Evolutionary conservation across 2,329 filamentous ascomycete genomes (phyloP).

Genomic region (Purpureocillium takamizusanense): DNA sequence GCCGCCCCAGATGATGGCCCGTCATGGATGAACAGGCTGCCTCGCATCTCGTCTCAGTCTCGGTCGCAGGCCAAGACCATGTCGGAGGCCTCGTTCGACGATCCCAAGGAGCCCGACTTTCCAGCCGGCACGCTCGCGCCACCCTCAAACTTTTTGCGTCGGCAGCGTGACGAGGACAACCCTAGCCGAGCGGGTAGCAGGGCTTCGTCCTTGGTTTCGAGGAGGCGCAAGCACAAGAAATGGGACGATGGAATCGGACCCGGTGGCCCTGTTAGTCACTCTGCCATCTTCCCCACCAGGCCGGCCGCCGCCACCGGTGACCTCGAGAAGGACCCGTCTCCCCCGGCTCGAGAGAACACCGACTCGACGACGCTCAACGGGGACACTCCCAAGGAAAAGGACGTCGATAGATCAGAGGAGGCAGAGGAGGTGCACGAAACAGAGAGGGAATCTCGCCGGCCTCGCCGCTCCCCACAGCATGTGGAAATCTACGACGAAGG

Average conservation of each 20-base stretch:
- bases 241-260: conserved; percentile 65
- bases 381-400: conserved; percentile 23
- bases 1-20: conserved; percentile 80
- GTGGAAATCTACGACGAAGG: conserved; percentile 77
- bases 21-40: conserved; percentile 90
- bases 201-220: conserved; percentile 49
- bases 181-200: conserved; percentile 45
- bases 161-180: conserved; percentile 69
- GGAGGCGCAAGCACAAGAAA: conserved; percentile 55
- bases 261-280: conserved; percentile 82
- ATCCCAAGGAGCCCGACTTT: conserved; percentile 49
- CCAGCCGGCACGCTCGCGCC: conserved; percentile 66
- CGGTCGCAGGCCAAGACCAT: conserved; percentile 79
- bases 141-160: conserved; percentile 69
- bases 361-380: conserved; percentile 22
- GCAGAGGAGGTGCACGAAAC: conserved; percentile 11
- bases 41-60: conserved; percentile 55
- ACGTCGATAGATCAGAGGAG: conserved; percentile 13
- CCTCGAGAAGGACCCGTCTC: conserved; percentile 19
- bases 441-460: not conserved
- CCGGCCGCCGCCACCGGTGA: conserved; percentile 16
- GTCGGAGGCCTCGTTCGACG: conserved; percentile 66
- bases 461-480: conserved; percentile 11
- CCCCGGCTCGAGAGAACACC: conserved; percentile 19
- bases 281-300: conserved; percentile 70